Evolutionary conservation across 2,329 filamentous ascomycete species (phyloP), one percentile per base, ranked within the genome.

Genomic region (Pseudocercospora fijiensis): DNA sequence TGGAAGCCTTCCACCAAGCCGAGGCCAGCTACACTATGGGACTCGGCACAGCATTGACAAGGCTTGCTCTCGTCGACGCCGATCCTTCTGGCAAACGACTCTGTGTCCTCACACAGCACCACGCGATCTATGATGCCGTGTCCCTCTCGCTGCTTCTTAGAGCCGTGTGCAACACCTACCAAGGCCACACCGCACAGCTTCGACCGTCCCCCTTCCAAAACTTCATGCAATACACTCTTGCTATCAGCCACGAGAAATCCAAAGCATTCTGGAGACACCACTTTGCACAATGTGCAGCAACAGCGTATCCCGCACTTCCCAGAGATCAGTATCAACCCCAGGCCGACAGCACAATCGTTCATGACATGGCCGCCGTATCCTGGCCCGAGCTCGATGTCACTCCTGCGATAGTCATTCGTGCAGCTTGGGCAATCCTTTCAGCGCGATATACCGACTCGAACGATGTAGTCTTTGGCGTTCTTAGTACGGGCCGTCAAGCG

Each of bases 291-390:
- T 20, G 63, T 73, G 6, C 73, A 74, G 16, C 72, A 74, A 22
- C 45, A 22, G 45, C 22, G 26, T 78, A 77, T 58, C 78, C 78
- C 18, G 67, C 71, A 28, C 64, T 74, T 30, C 68, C 70, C 2
- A 68, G 70, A 8, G 66, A 68, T 4, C 65, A 63, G 9, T 64
- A 69, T 10, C 66, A 72, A 2, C 64, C 70, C 0, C 30, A 62
- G 7, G 72, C 74, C 0, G 67, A 73, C 16, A 67, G 72, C 6
- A 72, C 70, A 33, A 41, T 41, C 37, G 56, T 77, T 1, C 64
- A 69, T 1, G 67, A 69, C 5, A 68, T 71, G 13, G 18, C 16
- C 9, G 27, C 33, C 3, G 62, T 57, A 43, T 56, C n/a, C 20
- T 67, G 62, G 60, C 58, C 57, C 45, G 30, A 57, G 41, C 57